Conservation (phyloP, 768 basidiomycete species). For the Suillus cothurnatus region DNA sequence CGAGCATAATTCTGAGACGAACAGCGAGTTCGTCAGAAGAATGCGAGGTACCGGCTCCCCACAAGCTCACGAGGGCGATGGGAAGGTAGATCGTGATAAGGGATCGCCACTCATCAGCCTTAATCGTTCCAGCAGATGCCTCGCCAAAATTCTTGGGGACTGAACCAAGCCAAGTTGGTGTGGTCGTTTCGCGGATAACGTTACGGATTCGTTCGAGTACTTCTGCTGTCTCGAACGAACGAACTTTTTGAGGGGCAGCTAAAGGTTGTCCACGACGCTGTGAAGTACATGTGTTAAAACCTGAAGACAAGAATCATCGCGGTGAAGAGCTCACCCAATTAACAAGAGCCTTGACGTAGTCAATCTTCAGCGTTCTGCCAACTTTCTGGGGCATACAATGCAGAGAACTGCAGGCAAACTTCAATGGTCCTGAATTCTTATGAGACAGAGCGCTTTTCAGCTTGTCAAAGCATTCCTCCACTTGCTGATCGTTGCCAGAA, state of each 20-base stretch:
- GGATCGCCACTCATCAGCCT: conserved; percentile 26
- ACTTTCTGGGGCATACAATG: conserved; percentile 7
- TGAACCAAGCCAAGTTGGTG: conserved; percentile 20
- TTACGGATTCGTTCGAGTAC: conserved; percentile 1
- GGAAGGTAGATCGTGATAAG: conserved; percentile 19
- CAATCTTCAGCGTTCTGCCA: conserved; percentile 1
- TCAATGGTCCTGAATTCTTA: conserved; percentile 9
- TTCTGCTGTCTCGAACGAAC: background rate
- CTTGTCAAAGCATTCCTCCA: background rate
- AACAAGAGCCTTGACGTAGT: conserved; percentile 13
- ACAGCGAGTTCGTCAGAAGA: background rate
- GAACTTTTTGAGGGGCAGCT: background rate
- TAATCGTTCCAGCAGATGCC: conserved; percentile 13
- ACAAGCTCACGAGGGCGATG: conserved; percentile 19
- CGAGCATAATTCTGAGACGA: conserved; percentile 12
- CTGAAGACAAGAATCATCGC: background rate
- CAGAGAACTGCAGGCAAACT: conserved; percentile 2
- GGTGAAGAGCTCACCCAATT: conserved; percentile 12
- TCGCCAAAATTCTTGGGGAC: conserved; percentile 23
- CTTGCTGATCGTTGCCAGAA: too few relatives aligned
- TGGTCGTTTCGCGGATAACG: conserved; percentile 6
- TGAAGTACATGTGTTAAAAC: background rate
- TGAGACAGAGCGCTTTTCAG: conserved; percentile 4
- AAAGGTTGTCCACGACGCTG: conserved; percentile 8
- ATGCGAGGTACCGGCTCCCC: background rate